Evolutionary conservation across 2,329 filamentous ascomycete species (phyloP), one percentile per base, ranked within the genome.

Genomic region (Sporothrix sp.): DNA sequence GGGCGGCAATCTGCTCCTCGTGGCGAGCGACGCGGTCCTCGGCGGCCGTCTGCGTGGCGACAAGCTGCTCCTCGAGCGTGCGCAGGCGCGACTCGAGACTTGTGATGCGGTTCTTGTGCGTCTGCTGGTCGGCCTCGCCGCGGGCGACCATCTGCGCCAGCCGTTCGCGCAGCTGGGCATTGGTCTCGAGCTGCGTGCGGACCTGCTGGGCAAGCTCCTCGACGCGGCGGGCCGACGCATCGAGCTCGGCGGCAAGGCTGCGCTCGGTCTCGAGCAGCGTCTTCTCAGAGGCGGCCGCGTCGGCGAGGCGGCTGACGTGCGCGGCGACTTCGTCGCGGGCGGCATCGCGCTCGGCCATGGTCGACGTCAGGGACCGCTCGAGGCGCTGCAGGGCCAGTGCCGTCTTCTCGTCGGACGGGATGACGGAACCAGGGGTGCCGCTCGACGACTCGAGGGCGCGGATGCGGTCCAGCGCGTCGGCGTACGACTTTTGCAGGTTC

Each of bases 21-120:
- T 96, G 89, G 44, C 81, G 82, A 38, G 79, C 71, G 52, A 97
- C 80, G 35, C 83, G 82, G 44, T 91, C 89, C 64, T 98, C 93
- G 0, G 88, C 91, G 18, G 85, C 79, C 51, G 87, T 83, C 65
- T 97, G 91, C 2, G 91, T 88, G 18, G 79, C 70, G 49, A 94
- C 75, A 20, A 98, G 78, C 59, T 84, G 80, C 54, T 97, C 90
- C 64, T 97, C 93, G 46, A 96, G 79, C 14, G 72, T 68, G 60
- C 85, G 87, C 51, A 98, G 82, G 52, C 82, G 84, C 55, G 78
- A 77, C 64, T 97, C 90, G 64, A 97, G 79, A 50, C 82, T 76
- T 51, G 87, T 87, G 63, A 98, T 95, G 60, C 87, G 85, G 48
- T 81, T 75, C 13, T 85, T 85, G 55, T 89, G 94, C 53, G 81